Evolutionary conservation across 116 monocot species (phyloP), one percentile per base, ranked within the genome.

Genomic region (Dioscorea cayenensis): DNA sequence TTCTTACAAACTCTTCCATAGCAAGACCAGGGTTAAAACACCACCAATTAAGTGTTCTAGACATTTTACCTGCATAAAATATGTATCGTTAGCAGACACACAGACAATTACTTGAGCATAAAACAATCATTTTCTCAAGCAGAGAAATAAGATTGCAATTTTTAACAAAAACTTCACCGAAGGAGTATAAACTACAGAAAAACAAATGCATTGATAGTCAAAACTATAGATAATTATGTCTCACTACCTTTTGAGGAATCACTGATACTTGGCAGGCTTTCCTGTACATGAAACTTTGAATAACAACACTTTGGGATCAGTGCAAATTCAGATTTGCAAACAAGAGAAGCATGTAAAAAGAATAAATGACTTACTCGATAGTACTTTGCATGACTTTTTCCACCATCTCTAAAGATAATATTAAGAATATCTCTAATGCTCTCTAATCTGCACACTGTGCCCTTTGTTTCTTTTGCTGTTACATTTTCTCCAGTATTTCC

Each of bases 1-100:
- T 68, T 70, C 70, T 81, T 65, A 51, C 28, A 68, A 97, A 93
- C 75, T 86, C 86, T 85, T 88, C 77, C 97, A 97, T 93, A 28
- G 97, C 90, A 74, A 97, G 80, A 68, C 97, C 97, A 12, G 97
- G 97, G 64, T 90, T 90, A 63, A 97, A 97, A 78, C 97, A 97
- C 97, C 97, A 97, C 97, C 97, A 97, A 77, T 94, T 93, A 64
- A 97, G 81, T 59, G 77, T 83, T 79, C 97, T 82, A 66, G 84
- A 82, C 36, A 58, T 36, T 62, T 90, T 97, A 7, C 88, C 97
- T 97, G 67, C 36, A 84, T 2, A 60, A 32, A 32, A 32, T 32
- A 32, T 32, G 32, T 9, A 72, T 21, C 19, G 70, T 29, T 14
- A 36, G 43, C 55, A 55, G 12, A 5, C 19, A 55, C n/a, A 55